Evolutionary conservation across 1,284 basidiomycete genomes (phyloP).

Genomic region (Trametes sp.): DNA sequence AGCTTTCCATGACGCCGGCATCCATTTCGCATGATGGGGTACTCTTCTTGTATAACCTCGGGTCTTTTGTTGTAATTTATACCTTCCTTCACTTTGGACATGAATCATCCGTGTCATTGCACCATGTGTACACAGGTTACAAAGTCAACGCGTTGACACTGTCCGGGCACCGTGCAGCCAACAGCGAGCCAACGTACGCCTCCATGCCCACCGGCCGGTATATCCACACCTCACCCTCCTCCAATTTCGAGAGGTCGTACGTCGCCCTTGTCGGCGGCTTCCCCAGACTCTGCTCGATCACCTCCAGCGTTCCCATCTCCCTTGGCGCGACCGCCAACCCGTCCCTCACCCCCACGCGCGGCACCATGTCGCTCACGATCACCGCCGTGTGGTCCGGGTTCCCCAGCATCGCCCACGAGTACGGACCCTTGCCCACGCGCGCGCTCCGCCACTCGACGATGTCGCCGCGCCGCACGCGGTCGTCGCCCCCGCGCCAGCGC

Average conservation of each 20-base stretch:
- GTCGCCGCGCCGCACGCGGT: conserved; percentile 59
- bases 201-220: conserved; percentile 48
- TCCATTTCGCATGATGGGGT: conserved; percentile 76
- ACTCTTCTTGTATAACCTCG: neutral
- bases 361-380: conserved; percentile 42
- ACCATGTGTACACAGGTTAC: conserved; percentile 1
- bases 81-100: neutral
- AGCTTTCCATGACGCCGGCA: conserved; percentile 85
- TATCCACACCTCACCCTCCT: conserved; percentile 50
- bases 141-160: conserved; percentile 29
- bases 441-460: conserved; percentile 61
- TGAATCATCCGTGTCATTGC: too few relatives aligned
- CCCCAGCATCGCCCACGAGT: conserved; percentile 38
- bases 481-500: conserved; percentile 61
- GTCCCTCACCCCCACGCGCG: conserved; percentile 34
- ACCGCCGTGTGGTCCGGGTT: conserved; percentile 49
- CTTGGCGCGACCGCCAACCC: conserved; percentile 37
- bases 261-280: conserved; percentile 39
- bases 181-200: conserved; percentile 42
- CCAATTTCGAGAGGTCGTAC: conserved; percentile 43
- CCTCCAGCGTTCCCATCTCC: conserved; percentile 43
- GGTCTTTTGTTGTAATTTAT: conserved; percentile 17
- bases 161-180: conserved; percentile 37
- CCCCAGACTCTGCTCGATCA: conserved; percentile 46
- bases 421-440: conserved; percentile 42